Conservation (phyloP, 1,284 basidiomycete genomes). For the Ustilago lituana region DNA sequence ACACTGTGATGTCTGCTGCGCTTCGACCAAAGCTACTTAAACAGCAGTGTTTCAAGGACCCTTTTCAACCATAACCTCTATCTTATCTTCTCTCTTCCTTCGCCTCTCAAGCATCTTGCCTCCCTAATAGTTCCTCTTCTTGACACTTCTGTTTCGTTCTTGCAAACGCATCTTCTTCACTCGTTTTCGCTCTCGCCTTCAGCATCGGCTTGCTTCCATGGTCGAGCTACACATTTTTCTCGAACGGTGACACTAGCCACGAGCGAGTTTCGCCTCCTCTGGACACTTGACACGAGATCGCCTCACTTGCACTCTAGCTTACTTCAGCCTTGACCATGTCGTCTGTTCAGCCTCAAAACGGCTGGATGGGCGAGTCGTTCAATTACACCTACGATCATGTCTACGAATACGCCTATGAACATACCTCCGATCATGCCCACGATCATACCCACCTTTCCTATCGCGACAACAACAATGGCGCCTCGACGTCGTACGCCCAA, state of each 20-base stretch:
- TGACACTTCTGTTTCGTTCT: no score
- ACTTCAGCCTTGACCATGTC: slow-evolving; percentile 1
- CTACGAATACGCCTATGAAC: no score
- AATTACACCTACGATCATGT: slow-evolving; percentile 9
- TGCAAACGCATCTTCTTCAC: no score
- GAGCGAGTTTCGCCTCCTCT: not conserved
- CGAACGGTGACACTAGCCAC: not conserved
- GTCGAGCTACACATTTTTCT: not conserved
- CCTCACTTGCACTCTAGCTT: no score
- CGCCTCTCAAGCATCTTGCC: not conserved
- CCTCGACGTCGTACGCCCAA: not conserved
- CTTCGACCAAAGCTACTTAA: slow-evolving; percentile 6
- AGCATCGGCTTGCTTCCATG: not conserved
- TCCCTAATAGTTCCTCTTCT: not conserved
- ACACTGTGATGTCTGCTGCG: no score
- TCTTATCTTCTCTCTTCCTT: not conserved
- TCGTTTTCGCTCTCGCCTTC: no score
- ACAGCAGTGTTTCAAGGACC: not conserved
- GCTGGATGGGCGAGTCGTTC: slow-evolving; percentile 5
- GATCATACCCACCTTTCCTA: not conserved
- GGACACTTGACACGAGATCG: no score
- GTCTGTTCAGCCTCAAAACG: slow-evolving; percentile 1
- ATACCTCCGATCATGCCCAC: no score
- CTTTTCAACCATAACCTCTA: not conserved
- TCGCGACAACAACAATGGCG: slow-evolving; percentile 5